These are phyloP conservation scores for Sarcomyxa edulis DNA, from an alignment of 768 basidiomycete genomes.

Conservation along the genomic window DNA sequence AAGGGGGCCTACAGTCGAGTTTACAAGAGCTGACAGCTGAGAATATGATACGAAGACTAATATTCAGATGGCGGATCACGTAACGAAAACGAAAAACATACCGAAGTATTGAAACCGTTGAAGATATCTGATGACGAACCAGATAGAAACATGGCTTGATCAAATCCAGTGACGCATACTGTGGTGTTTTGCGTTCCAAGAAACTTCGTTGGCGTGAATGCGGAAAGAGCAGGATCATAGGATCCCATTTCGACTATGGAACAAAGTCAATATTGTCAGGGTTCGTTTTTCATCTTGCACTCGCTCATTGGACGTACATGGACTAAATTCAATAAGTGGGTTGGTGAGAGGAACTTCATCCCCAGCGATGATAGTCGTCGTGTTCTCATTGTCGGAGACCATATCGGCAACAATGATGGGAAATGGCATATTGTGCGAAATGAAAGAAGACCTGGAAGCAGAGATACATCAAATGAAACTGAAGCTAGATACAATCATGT, in stretches of 20 bases:
- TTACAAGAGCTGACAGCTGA: slow-evolving; percentile 9
- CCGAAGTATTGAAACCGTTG: slow-evolving; percentile 13
- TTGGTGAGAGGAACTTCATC: slow-evolving; percentile 29
- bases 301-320: slow-evolving; percentile 2
- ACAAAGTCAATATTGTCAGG: slow-evolving; percentile 14
- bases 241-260: slow-evolving; percentile 42
- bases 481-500: background rate
- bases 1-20: slow-evolving; percentile 11
- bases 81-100: background rate
- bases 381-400: slow-evolving; percentile 18
- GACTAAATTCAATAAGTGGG: slow-evolving; percentile 15
- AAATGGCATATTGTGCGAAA: slow-evolving; percentile 34
- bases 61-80: no score
- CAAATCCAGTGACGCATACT: slow-evolving; percentile 50
- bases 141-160: slow-evolving; percentile 46
- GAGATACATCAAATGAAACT: no score
- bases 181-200: slow-evolving; percentile 40
- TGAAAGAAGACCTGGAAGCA: slow-evolving; percentile 24
- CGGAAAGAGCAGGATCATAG: slow-evolving; percentile 44
- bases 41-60: background rate
- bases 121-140: slow-evolving; percentile 48
- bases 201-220: slow-evolving; percentile 38
- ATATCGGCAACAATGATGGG: slow-evolving; percentile 42
- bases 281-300: slow-evolving; percentile 12
- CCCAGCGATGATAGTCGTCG: slow-evolving; percentile 14